Conservation (phyloP, 306 rosid genomes). For the Cucumis melo region DNA sequence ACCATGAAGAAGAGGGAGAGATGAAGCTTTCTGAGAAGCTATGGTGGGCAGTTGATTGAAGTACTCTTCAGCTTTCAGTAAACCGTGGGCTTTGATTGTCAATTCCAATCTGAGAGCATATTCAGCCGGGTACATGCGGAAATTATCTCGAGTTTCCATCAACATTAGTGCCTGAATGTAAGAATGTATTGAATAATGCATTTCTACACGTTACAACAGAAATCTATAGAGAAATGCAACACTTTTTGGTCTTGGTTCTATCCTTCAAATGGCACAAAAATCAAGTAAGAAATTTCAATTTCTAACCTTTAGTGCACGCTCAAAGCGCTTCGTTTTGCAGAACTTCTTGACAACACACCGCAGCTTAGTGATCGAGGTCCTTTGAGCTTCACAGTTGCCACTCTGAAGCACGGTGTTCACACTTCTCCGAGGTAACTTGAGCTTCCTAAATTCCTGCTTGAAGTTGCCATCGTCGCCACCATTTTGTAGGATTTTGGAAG, state of each 20-base stretch:
- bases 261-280: background rate
- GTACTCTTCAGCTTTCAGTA: constrained; percentile 51
- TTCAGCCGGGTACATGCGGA: constrained; percentile 29
- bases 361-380: constrained; percentile 31
- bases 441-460: constrained; percentile 21
- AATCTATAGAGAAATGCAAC: background rate
- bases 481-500: background rate
- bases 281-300: background rate
- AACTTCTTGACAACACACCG: constrained; percentile 32
- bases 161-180: constrained; percentile 38
- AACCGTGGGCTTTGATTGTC: constrained; percentile 33
- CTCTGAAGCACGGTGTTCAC: constrained; percentile 30
- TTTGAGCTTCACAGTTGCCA: constrained; percentile 25
- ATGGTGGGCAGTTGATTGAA: constrained; percentile 28
- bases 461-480: constrained; percentile 5
- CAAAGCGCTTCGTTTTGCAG: constrained; percentile 35
- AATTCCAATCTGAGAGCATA: constrained; percentile 43
- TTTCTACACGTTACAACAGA: background rate
- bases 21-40: constrained; percentile 49
- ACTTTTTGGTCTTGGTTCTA: background rate
- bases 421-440: constrained; percentile 11
- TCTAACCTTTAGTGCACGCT: constrained; percentile 51
- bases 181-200: background rate
- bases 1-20: constrained; percentile 42
- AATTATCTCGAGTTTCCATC: constrained; percentile 38